Evolutionary conservation across 2,329 filamentous ascomycete species (phyloP), one percentile per base, ranked within the genome.

Genomic region (Sporothrix protearum): DNA sequence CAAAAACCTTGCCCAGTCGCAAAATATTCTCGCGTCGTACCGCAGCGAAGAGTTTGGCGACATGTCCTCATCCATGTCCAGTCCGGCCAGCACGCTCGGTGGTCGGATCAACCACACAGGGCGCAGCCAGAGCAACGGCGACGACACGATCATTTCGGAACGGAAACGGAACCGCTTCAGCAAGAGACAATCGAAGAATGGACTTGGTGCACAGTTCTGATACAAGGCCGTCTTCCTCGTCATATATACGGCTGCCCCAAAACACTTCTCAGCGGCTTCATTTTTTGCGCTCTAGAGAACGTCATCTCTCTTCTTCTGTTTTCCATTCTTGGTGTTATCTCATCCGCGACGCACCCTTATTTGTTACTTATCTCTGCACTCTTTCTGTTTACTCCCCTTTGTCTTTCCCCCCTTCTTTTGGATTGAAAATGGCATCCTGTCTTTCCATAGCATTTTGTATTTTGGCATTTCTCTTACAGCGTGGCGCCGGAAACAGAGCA

Each of bases 111-210:
- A 85, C 77, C 85, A 87, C 80, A 78, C 86, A 57, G 83, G 83
- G 74, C 90, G 89, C 79, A 87, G 84, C 73, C 88, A 89, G 76
- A 83, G 82, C 57, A 86, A 82, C 74, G 75, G 85, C 30, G 87
- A 88, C 39, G 86, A 88, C 66, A 39, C 63, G 42, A 51, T 51
- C 70, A 79, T 83, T 51, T 77, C 81, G 22, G 78, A 78, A 51
- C 81, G 83, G 14, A 89, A 87, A 79, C 83, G 85, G 66, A 89
- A 90, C 76, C 85, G 89, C 66, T 98, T 97, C 81, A 97, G 94
- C 82, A 96, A 96, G 82, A 87, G 95, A 76, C 93, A 97, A 81
- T 96, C 92, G 19, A 97, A 96, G 82, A 97, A 93, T 80, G 94
- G 95, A n/a, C 86, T 97, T 66, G 93, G 93, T 36, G 92, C 94